These are phyloP conservation scores for Cytospora schulzeri DNA, from an alignment of 2,329 filamentous ascomycete species.

Conservation along the genomic window DNA sequence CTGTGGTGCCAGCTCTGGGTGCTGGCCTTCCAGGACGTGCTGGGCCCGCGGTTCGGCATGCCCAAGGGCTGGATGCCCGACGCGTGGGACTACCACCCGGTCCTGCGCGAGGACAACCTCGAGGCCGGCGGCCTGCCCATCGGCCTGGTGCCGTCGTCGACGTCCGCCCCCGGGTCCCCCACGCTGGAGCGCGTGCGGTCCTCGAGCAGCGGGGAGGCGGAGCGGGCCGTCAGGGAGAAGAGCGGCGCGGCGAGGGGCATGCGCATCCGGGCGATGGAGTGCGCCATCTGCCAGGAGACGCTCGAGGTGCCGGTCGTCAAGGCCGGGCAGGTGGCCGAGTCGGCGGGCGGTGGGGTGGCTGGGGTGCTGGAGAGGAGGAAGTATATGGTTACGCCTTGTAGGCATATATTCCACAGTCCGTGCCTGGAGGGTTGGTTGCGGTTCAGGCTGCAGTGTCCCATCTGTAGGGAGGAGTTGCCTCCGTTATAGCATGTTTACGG, in stretches of 20 bases:
- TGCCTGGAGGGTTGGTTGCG: conserved; percentile 98
- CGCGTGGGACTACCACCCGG: conserved; percentile 93
- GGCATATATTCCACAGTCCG: conserved; percentile 90
- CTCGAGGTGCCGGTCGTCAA: conserved; percentile 85
- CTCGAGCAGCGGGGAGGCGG: conserved; percentile 29
- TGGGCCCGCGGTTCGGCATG: conserved; percentile 87
- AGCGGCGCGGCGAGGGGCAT: conserved; percentile 33
- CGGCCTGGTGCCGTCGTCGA: conserved; percentile 57
- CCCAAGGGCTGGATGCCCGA: conserved; percentile 68
- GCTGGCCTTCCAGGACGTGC: conserved; percentile 78
- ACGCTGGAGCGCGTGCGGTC: conserved; percentile 38
- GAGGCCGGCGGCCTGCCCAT: conserved; percentile 82
- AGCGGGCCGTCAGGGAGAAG: conserved; percentile 39
- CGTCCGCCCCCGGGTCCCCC: conserved; percentile 35
- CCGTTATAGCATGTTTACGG: conserved; percentile 61
- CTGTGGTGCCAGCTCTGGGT: conserved; percentile 83
- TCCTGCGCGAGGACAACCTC: conserved; percentile 78
- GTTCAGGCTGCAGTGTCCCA: conserved; percentile 89
- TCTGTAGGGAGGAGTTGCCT: conserved; percentile 87
- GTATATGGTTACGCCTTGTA: conserved; percentile 97
- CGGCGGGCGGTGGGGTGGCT: conserved; percentile 53
- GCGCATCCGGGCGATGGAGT: conserved; percentile 68
- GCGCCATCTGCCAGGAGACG: conserved; percentile 90
- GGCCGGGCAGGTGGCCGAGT: conserved; percentile 53
- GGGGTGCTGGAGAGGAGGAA: conserved; percentile 76